Evolutionary conservation across 1,284 basidiomycete species (phyloP).

Genomic region (Trichosporon ovoides): DNA sequence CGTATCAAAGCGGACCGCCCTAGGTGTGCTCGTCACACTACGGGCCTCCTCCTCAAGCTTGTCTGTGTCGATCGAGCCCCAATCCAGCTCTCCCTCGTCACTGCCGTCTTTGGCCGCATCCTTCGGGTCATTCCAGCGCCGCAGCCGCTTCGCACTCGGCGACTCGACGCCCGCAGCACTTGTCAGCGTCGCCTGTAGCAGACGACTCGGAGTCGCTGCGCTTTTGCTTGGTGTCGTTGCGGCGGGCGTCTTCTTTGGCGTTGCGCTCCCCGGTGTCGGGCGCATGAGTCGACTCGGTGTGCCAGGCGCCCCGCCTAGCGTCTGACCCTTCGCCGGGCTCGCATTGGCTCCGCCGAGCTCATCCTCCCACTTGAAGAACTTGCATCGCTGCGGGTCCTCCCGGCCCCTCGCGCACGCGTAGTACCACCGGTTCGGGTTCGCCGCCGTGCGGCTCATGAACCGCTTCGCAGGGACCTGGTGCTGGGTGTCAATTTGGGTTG

Average conservation of each 20-base stretch:
- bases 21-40: neutral
- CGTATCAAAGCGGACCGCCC: neutral
- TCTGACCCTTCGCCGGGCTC: neutral
- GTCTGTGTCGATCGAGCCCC: conserved; percentile 36
- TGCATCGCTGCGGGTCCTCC: conserved; percentile 37
- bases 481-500: conserved; percentile 1
- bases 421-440: conserved; percentile 42
- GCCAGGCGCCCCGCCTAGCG: neutral
- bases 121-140: conserved; percentile 1
- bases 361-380: conserved; percentile 46
- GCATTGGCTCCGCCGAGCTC: conserved; percentile 15
- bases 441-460: conserved; percentile 24
- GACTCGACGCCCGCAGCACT: neutral
- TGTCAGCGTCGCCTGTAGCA: neutral
- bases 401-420: conserved; percentile 35
- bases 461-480: conserved; percentile 13
- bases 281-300: conserved; percentile 9
- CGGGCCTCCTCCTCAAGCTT: conserved; percentile 32
- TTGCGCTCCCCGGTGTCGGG: neutral
- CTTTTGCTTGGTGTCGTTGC: neutral
- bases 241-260: neutral
- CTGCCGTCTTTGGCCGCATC: neutral
- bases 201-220: neutral
- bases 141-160: neutral
- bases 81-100: conserved; percentile 31